Percentiles rank a stretch among this genome's conserved stretches.
phyloP scores from a whole-genome alignment of 2,329 filamentous ascomycete species.

The Thielaviopsis ethacetica region DNA sequence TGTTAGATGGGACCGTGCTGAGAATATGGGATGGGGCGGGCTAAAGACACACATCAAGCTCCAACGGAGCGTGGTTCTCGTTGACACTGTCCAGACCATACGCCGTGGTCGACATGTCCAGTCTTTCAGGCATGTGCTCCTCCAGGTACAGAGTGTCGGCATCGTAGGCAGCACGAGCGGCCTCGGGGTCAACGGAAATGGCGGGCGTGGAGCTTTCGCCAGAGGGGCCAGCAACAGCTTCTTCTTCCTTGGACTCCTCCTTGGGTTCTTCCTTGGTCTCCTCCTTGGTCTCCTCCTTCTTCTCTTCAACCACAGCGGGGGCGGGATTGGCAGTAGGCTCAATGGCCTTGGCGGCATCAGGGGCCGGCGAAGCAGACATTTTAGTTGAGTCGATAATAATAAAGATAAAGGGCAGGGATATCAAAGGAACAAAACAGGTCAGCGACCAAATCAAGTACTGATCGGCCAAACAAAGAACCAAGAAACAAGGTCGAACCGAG shows the following conservation, averaged over 20 bases:
- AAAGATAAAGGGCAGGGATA: not conserved
- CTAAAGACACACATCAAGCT: constrained; percentile 8
- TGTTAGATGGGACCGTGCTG: too few species aligned
- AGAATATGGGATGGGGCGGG: not conserved
- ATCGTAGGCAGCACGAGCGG: constrained; percentile 7
- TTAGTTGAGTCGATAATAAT: not conserved
- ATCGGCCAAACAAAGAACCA: not conserved
- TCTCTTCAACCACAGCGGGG: not conserved
- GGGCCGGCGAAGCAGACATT: not conserved
- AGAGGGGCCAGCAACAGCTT: not conserved
- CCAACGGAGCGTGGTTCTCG: constrained; percentile 8
- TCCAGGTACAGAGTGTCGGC: constrained; percentile 10
- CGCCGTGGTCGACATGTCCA: constrained; percentile 11
- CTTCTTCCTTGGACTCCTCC: too few species aligned
- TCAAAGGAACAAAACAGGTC: not conserved
- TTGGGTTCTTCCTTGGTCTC: not conserved
- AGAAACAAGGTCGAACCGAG: not conserved
- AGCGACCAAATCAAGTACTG: too few species aligned
- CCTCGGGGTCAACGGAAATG: not conserved
- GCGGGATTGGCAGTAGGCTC: not conserved
- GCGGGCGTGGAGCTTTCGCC: not conserved
- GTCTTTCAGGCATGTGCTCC: constrained; percentile 10
- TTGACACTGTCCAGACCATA: constrained; percentile 7
- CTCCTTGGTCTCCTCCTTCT: not conserved
- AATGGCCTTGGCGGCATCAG: not conserved